Conservation (phyloP, 371 early-diverging fungal genomes). For the Mortierella sp. region DNA sequence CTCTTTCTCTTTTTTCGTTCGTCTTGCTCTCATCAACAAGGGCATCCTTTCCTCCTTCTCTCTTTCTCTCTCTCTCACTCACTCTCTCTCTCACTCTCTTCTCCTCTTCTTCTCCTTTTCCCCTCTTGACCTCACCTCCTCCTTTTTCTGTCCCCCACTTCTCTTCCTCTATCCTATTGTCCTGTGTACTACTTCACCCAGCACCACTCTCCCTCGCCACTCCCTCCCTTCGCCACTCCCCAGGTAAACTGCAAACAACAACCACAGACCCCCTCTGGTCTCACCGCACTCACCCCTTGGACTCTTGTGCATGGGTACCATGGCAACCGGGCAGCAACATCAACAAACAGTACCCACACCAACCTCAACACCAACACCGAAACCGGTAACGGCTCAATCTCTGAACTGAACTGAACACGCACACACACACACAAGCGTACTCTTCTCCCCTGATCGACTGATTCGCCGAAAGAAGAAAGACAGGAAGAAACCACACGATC, state of each 20-base stretch:
- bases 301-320: not conserved
- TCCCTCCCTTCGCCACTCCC: not conserved
- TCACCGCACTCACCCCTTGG: not conserved
- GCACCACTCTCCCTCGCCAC: not conserved
- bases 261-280: not conserved
- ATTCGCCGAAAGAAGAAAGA: not conserved
- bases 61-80: not conserved
- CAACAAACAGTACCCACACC: not conserved
- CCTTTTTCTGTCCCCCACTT: not conserved
- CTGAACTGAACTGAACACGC: not conserved
- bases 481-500: not conserved
- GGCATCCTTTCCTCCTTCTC: not conserved
- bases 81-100: not conserved
- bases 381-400: not conserved
- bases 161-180: not conserved
- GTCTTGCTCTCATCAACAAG: not conserved
- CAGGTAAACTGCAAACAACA: not conserved
- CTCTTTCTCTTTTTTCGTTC: not conserved
- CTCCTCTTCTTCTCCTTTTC: not conserved
- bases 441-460: not conserved
- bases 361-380: not conserved
- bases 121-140: not conserved
- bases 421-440: not conserved
- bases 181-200: not conserved
- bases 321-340: not conserved